Conservation (phyloP, 2,329 filamentous ascomycete genomes). For the Colletotrichum melonis region DNA sequence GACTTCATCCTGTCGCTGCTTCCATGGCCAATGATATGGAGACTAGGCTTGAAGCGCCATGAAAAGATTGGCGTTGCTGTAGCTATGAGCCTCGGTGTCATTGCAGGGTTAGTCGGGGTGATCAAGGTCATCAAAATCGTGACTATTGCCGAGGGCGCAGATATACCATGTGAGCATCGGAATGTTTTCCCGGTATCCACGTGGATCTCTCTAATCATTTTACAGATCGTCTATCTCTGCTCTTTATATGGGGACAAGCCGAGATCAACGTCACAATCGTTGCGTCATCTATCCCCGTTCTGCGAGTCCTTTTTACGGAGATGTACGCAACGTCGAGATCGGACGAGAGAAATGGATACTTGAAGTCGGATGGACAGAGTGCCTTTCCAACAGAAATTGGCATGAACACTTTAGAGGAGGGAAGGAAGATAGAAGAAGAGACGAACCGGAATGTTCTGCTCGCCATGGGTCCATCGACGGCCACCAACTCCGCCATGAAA, state of each 20-base stretch:
- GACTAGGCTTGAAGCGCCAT: constrained; percentile 41
- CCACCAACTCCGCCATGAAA: background rate
- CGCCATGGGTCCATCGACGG: background rate
- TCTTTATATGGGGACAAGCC: constrained; percentile 31
- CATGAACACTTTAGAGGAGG: background rate
- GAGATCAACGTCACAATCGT: constrained; percentile 32
- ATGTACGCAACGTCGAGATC: background rate
- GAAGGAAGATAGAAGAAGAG: background rate
- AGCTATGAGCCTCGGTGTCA: constrained; percentile 42
- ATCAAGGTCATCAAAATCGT: constrained; percentile 14
- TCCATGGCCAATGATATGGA: constrained; percentile 42
- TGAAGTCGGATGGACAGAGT: constrained; percentile 4
- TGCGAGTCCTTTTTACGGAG: constrained; percentile 27
- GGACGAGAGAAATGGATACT: background rate
- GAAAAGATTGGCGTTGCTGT: constrained; percentile 42
- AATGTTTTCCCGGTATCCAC: rapidly evolving
- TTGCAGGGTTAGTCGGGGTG: constrained; percentile 6
- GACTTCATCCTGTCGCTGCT: constrained; percentile 33
- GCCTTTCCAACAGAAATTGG: background rate
- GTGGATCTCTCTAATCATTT: background rate
- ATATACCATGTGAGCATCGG: constrained; percentile 11
- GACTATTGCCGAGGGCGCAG: constrained; percentile 12
- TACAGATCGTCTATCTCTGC: constrained; percentile 1
- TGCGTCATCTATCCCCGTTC: constrained; percentile 30
- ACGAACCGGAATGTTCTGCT: background rate